Conservation (phyloP, 164 flowering plant genomes). For the Piper longum region DNA sequence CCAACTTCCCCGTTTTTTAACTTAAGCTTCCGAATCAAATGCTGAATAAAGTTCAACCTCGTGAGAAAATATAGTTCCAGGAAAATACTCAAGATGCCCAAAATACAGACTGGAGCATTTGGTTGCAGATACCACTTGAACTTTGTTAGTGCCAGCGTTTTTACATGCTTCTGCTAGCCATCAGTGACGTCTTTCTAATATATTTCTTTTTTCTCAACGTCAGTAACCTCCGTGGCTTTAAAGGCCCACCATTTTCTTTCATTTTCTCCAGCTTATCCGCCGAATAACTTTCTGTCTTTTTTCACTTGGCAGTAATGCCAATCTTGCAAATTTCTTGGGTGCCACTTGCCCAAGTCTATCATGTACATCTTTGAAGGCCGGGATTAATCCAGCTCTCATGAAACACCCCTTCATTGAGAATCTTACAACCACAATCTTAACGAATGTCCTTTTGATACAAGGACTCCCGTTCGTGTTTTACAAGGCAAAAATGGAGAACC, state of each 20-base stretch:
- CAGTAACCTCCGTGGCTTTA: conserved; percentile 11
- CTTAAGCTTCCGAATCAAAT: no score
- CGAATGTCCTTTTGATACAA: conserved; percentile 84
- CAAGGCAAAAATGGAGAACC: conserved; percentile 97
- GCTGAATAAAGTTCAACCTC: no score
- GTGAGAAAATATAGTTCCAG: no score
- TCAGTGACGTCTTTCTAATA: conserved; percentile 10
- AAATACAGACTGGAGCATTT: no score
- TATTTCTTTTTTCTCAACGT: conserved; percentile 21
- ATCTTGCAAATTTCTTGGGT: conserved; percentile 78
- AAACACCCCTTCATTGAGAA: conserved; percentile 85
- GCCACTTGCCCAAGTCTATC: conserved; percentile 65
- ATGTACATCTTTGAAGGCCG: conserved; percentile 65
- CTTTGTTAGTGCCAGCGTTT: conserved; percentile 15
- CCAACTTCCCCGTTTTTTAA: no score
- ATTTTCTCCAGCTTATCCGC: conserved; percentile 66
- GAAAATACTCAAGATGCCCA: no score
- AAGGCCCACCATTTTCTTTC: conserved; percentile 22
- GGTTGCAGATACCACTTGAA: no score
- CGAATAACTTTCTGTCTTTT: conserved; percentile 54
- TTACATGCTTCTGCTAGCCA: background rate
- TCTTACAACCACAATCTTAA: conserved; percentile 94
- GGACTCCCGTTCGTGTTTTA: conserved; percentile 65
- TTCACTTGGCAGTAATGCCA: conserved; percentile 69
- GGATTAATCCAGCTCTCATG: conserved; percentile 82